Base-by-base conservation (phyloP, 2,329 filamentous ascomycete genomes). In the Clarireedia homoeocarpa region DNA sequence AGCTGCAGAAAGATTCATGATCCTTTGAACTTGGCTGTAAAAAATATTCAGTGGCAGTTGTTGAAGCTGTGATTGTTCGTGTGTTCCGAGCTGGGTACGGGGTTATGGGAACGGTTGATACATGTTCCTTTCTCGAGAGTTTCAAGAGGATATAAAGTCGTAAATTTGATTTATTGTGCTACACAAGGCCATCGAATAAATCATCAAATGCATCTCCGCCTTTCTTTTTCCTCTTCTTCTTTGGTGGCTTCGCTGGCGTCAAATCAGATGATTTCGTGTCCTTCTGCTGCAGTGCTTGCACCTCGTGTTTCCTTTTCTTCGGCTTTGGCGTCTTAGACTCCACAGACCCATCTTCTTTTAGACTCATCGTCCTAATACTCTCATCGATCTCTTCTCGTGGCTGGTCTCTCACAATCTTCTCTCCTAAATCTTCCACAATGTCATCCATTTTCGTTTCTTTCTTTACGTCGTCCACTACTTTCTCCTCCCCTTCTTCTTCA, bases 161-260 rank as follows among this genome's bases (percentile, higher is more conserved):
- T 15, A 30, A 10, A 2, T 30, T 14, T 24, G 7, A 26, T 44
- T 26, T 9, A 7, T 23, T 6, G 3, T 24, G 23, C 24, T 60
- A 79, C 44, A 80, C 63, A 9, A 89, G 70, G 9, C 79, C 79
- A 52, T 77, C 78, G 66, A 94, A 94, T 24, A 92, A 71, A 66
- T 84, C 83, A 59, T 91, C 88, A 55, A 92, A 87, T 44, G 81
- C 85, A 67, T 91, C 82, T 5, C 75, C 79, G 61, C 74, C 80
- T 55, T 77, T 78, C 64, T 76, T 79, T 63, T 79, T 83, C 70
- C 80, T 83, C 66, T 76, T 81, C 70, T 80, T 83, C 67, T 76
- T 81, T 58, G 71, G 74, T 56, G 59, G 51, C 48, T 61, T 75
- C 73, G 56, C 66, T 45, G 62, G 65, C 60, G 58, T 69, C 48